Conservation (phyloP, 345 rosid genomes). For the Gossypium mustelinum region DNA sequence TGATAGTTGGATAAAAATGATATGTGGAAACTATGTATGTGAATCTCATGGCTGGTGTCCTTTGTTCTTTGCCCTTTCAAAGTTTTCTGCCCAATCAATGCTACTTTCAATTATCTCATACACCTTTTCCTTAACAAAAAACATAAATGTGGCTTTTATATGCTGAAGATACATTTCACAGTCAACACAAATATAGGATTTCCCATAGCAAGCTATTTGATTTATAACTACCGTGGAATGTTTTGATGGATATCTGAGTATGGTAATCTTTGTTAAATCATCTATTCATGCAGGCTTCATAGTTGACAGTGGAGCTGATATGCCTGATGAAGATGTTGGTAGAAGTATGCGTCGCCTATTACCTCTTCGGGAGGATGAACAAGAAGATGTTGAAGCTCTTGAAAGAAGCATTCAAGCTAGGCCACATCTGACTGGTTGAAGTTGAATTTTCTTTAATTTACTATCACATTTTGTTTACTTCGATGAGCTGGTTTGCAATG, state of each 20-base stretch:
- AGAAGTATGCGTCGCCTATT: slow-evolving; percentile 65
- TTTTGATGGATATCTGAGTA: not conserved
- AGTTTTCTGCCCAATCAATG: not conserved
- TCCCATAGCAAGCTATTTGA: not conserved
- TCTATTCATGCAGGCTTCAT: slow-evolving; percentile 47
- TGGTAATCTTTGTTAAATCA: slow-evolving; percentile 4
- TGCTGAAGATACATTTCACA: not conserved
- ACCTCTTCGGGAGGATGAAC: slow-evolving; percentile 73
- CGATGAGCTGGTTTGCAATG: not conserved
- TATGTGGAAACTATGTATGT: not conserved
- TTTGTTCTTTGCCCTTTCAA: not conserved
- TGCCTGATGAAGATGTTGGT: slow-evolving; percentile 64
- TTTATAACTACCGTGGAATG: not conserved
- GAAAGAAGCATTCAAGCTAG: slow-evolving; percentile 78
- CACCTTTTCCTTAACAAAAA: not conserved
- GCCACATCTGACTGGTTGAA: slow-evolving; percentile 3
- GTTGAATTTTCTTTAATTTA: slow-evolving; percentile 11
- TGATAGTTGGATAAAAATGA: not conserved
- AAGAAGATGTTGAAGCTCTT: slow-evolving; percentile 84
- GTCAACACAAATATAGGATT: not conserved
- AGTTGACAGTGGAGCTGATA: slow-evolving; percentile 62
- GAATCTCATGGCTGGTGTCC: not conserved
- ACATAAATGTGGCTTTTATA: not conserved
- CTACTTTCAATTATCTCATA: not conserved
- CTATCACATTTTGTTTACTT: slow-evolving; percentile 7